These are phyloP conservation scores for Lagerstroemia speciosa DNA, from an alignment of 345 rosid genomes.

Conservation along the genomic window DNA sequence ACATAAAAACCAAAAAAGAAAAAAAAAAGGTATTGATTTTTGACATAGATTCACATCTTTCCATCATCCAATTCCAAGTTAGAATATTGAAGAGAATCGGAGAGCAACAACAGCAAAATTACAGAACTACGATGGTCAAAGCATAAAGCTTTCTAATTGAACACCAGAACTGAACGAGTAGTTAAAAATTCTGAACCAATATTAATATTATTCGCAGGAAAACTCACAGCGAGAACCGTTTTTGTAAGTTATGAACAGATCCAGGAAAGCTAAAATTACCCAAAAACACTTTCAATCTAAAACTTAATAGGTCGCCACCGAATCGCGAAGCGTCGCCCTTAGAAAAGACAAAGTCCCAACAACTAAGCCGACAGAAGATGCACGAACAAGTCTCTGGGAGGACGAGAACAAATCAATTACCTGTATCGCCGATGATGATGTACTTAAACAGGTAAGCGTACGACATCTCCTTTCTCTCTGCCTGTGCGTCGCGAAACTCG, in stretches of 20 bases:
- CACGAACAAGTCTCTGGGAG: neutral
- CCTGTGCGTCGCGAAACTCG: neutral
- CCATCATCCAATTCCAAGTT: neutral
- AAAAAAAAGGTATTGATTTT: neutral
- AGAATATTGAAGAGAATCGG: neutral
- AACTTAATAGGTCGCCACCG: neutral
- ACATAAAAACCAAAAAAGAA: neutral
- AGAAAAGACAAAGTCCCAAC: neutral
- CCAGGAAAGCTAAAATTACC: neutral
- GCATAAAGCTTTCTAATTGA: neutral
- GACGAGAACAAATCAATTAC: constrained; percentile 15
- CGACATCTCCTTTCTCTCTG: constrained; percentile 30
- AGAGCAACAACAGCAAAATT: neutral
- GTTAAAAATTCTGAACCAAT: neutral
- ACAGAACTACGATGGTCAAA: neutral
- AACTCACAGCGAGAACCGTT: neutral
- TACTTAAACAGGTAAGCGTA: constrained; percentile 96
- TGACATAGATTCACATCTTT: neutral
- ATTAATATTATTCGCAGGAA: neutral
- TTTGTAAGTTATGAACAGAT: neutral
- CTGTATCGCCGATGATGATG: constrained; percentile 98
- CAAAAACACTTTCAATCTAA: neutral
- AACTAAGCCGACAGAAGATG: neutral
- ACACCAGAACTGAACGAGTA: neutral
- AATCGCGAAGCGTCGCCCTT: neutral